Evolutionary conservation across 495 filamentous ascomycete genomes (phyloP).

Genomic region (Aspergillus affinis): DNA sequence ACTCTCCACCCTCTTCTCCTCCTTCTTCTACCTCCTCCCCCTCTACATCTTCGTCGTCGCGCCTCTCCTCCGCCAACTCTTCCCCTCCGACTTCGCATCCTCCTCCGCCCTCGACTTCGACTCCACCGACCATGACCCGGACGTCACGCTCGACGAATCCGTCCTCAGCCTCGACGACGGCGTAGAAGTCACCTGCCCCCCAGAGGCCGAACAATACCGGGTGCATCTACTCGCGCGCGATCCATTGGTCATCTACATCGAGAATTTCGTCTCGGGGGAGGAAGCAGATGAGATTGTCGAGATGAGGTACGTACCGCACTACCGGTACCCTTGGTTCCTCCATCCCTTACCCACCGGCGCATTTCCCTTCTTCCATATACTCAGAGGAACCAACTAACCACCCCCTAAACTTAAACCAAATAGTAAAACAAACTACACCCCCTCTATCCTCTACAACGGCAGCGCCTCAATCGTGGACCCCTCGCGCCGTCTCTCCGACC

Average conservation of each 20-base stretch:
- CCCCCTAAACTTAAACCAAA: neutral
- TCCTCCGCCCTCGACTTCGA: conserved; percentile 20
- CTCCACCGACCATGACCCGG: conserved; percentile 12
- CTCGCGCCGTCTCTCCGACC: conserved; percentile 54
- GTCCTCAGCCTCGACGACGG: conserved; percentile 37
- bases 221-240: conserved; percentile 48
- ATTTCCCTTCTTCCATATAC: too few relatives aligned
- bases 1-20: conserved; percentile 32
- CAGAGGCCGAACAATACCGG: conserved; percentile 26
- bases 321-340: too few relatives aligned
- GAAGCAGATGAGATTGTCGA: conserved; percentile 53
- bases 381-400: too few relatives aligned
- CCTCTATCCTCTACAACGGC: conserved; percentile 55
- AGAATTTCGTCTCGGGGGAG: conserved; percentile 48
- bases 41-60: conserved; percentile 38
- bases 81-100: conserved; percentile 12
- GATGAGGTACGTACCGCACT: conserved; percentile 55
- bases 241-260: conserved; percentile 57
- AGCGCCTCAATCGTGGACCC: conserved; percentile 44
- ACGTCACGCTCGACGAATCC: conserved; percentile 23
- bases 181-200: conserved; percentile 32
- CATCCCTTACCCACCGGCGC: conserved; percentile 12
- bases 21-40: conserved; percentile 42
- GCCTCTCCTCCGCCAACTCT: conserved; percentile 23
- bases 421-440: conserved; percentile 50